Percentiles rank a stretch among this genome's conserved stretches.
Evolutionary conservation across 306 rosid genomes (phyloP).

Genomic region (Quercus robur): DNA sequence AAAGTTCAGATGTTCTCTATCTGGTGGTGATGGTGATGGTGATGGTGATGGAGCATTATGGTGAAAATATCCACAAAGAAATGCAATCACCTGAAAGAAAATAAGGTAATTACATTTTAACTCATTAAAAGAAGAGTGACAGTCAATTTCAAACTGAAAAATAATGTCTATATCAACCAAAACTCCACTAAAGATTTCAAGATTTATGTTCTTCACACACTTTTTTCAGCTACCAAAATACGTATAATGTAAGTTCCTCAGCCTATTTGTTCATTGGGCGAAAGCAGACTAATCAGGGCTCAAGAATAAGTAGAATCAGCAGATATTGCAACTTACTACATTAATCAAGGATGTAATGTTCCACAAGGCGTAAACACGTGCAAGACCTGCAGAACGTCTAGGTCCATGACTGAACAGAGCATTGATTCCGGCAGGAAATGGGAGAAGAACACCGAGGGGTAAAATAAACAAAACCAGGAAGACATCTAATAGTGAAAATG

Average conservation of each 20-base stretch:
- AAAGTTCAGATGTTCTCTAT: constrained; percentile 55
- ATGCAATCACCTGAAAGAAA: constrained; percentile 73
- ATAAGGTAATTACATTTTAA: neutral
- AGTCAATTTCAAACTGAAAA: too few relatives aligned
- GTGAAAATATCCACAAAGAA: constrained; percentile 89
- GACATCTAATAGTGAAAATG: constrained; percentile 80
- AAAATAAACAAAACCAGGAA: constrained; percentile 84
- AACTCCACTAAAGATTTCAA: neutral
- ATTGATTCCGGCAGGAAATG: constrained; percentile 98
- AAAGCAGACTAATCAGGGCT: neutral
- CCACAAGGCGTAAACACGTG: constrained; percentile 94
- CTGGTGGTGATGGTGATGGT: constrained; percentile 42
- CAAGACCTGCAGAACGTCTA: constrained; percentile 95
- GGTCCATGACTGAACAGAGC: constrained; percentile 99
- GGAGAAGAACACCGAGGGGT: constrained; percentile 92
- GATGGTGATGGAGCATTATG: constrained; percentile 48
- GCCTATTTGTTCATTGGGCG: neutral
- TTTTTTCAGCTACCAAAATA: neutral
- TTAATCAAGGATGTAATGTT: constrained; percentile 80
- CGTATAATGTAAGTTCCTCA: neutral
- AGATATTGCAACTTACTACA: constrained; percentile 61
- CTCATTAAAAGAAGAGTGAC: neutral
- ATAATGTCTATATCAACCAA: neutral
- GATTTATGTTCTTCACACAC: neutral
- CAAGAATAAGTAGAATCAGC: constrained; percentile 1